A percentile compares a stretch with the other conserved stretches of the same genome.
Evolutionary conservation across 768 basidiomycete genomes (phyloP).

Genomic region (Mycena vitilis): DNA sequence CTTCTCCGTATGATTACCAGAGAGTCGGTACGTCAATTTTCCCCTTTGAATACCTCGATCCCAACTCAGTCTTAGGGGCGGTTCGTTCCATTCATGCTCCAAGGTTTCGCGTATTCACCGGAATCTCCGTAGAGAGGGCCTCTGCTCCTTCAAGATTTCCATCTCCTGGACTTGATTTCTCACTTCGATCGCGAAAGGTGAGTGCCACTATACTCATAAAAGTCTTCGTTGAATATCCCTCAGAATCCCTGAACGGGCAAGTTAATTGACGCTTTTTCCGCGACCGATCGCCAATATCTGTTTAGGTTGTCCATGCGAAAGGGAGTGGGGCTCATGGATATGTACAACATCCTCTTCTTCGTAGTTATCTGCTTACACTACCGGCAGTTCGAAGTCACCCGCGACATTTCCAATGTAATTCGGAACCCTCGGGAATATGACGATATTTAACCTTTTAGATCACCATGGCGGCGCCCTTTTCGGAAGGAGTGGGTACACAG

Average conservation of each 20-base stretch:
- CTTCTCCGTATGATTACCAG: slow-evolving; percentile 37
- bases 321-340: slow-evolving; percentile 37
- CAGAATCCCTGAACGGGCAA: slow-evolving; percentile 33
- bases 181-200: slow-evolving; percentile 27
- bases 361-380: not conserved
- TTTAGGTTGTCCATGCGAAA: slow-evolving; percentile 34
- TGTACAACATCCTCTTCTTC: not conserved
- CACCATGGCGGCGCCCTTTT: slow-evolving; percentile 35
- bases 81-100: slow-evolving; percentile 6
- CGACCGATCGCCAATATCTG: not conserved
- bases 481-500: slow-evolving; percentile 34
- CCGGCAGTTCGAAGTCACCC: slow-evolving; percentile 34
- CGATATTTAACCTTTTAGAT: slow-evolving; percentile 9
- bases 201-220: not conserved
- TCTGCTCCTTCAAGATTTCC: slow-evolving; percentile 34
- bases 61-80: slow-evolving; percentile 16
- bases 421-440: no score
- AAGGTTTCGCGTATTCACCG: not conserved
- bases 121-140: slow-evolving; percentile 23
- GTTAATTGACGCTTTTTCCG: slow-evolving; percentile 1
- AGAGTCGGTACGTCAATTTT: slow-evolving; percentile 22
- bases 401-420: slow-evolving; percentile 30
- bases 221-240: not conserved
- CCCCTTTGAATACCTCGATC: not conserved
- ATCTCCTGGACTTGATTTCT: slow-evolving; percentile 25